A percentile compares a stretch with the other conserved stretches of the same genome.
These are phyloP conservation scores for Emmonsiellopsis sp. DNA, from an alignment of 2,329 filamentous ascomycete species.

Conservation along the genomic window DNA sequence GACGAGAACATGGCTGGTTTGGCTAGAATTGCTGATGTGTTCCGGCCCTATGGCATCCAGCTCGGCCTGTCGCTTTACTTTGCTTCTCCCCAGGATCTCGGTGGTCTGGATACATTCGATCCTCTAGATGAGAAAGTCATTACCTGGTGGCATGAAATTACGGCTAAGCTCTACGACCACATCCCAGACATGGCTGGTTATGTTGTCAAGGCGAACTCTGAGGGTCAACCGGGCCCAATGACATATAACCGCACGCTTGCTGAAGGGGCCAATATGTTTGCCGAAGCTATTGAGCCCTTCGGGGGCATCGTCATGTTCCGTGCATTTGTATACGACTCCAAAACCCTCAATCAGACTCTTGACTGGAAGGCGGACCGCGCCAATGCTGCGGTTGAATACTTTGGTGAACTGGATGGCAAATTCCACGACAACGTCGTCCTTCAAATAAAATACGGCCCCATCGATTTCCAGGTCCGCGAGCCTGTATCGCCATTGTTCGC, in stretches of 20 bases:
- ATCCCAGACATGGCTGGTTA: constrained; percentile 62
- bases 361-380: constrained; percentile 60
- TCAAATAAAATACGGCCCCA: constrained; percentile 66
- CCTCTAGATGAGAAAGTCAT: constrained; percentile 53
- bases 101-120: constrained; percentile 53
- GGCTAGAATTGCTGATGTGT: constrained; percentile 51
- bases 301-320: constrained; percentile 60
- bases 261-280: constrained; percentile 60
- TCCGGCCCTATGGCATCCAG: constrained; percentile 58
- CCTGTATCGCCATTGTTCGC: constrained; percentile 56
- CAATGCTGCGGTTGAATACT: constrained; percentile 60
- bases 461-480: constrained; percentile 65
- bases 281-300: constrained; percentile 46
- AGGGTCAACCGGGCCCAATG: constrained; percentile 60
- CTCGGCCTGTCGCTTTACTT: constrained; percentile 61
- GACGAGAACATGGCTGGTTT: constrained; percentile 52
- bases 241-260: constrained; percentile 62
- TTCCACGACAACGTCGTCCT: constrained; percentile 64
- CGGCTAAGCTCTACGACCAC: constrained; percentile 47
- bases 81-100: constrained; percentile 50
- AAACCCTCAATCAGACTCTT: constrained; percentile 39
- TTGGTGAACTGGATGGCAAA: constrained; percentile 52
- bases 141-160: constrained; percentile 53
- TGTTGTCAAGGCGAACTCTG: constrained; percentile 62
- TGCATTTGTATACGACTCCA: constrained; percentile 59